Evolutionary conservation across 257 asterid genomes (phyloP).

Genomic region (Nicotiana paniculata): DNA sequence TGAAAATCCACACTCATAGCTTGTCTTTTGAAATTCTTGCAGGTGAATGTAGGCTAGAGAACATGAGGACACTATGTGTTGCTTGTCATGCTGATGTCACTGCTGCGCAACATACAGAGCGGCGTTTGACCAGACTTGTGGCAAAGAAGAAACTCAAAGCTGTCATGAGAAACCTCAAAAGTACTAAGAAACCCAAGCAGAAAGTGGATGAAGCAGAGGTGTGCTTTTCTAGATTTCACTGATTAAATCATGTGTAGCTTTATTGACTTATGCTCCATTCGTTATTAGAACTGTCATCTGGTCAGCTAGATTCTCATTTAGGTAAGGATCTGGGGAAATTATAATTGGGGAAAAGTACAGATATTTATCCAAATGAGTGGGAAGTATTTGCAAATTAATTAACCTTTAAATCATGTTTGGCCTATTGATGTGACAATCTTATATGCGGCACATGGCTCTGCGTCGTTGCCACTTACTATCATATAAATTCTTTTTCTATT

Average conservation of each 20-base stretch:
- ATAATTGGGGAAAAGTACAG: not conserved
- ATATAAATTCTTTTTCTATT: not conserved
- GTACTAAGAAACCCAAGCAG: constrained; percentile 15
- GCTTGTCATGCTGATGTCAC: constrained; percentile 95
- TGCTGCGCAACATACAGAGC: constrained; percentile 60
- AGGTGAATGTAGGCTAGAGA: constrained; percentile 96
- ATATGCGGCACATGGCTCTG: not conserved
- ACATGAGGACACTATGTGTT: constrained; percentile 95
- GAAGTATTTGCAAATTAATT: not conserved
- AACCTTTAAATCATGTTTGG: not conserved
- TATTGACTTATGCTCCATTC: not conserved
- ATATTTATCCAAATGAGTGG: not conserved
- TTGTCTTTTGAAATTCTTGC: constrained; percentile 19
- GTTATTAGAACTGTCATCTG: not conserved
- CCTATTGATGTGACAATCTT: not conserved
- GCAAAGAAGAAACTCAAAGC: constrained; percentile 68
- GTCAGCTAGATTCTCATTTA: not conserved
- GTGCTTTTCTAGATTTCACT: not conserved
- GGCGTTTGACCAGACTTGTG: constrained; percentile 44
- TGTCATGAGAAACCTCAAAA: constrained; percentile 36
- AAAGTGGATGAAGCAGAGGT: constrained; percentile 38
- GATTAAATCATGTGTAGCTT: not conserved
- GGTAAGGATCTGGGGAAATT: not conserved
- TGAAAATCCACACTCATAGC: not conserved
- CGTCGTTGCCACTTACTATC: not conserved